A percentile compares a stretch with the other conserved stretches of the same genome.
Conservation (phyloP, 192 early-diverging fungal species). For the Umbelopsis isabellina region DNA sequence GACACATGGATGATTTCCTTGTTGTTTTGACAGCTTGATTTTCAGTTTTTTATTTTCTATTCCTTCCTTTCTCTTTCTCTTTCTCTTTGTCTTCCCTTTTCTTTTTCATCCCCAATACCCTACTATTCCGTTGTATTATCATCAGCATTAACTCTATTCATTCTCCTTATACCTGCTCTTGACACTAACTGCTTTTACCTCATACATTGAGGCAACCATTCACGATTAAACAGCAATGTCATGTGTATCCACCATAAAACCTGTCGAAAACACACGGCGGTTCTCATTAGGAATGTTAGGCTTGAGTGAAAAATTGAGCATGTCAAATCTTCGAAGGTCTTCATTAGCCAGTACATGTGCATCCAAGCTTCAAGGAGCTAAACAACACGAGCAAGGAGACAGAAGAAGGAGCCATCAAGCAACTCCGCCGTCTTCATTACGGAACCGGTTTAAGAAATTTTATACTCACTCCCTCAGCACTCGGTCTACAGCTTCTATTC, state of each 20-base stretch:
- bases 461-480: background rate
- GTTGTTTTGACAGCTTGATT: background rate
- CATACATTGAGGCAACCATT: background rate
- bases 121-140: too few relatives aligned
- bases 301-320: constrained; percentile 7
- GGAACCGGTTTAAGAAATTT: constrained; percentile 14
- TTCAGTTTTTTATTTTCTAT: background rate
- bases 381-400: constrained; percentile 7
- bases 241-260: background rate
- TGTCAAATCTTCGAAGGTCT: background rate
- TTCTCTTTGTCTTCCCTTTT: background rate
- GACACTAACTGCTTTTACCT: too few relatives aligned
- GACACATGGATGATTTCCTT: constrained; percentile 20
- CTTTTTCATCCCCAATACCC: background rate
- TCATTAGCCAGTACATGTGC: constrained; percentile 1
- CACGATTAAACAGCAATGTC: background rate
- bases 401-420: background rate
- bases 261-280: background rate
- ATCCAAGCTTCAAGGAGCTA: constrained; percentile 17
- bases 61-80: background rate
- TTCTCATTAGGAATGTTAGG: background rate
- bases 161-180: too few relatives aligned
- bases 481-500: background rate
- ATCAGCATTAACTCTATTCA: too few relatives aligned
- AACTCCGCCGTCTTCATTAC: constrained; percentile 19